Conservation (phyloP, 805 yeast genomes). For the Candida boleticola region DNA sequence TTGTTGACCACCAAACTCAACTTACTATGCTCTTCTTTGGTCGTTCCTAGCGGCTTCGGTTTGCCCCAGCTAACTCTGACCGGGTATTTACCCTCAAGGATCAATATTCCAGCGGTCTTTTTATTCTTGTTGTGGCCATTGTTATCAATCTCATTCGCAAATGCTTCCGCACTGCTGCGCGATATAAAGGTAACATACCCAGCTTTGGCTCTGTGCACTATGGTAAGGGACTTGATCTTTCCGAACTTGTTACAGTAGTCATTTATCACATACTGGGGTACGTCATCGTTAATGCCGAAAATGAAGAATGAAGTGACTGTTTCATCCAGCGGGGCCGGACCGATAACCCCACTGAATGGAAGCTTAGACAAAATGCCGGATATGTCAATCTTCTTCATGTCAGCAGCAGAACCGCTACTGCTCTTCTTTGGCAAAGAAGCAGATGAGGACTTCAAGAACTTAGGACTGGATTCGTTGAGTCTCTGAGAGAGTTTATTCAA, state of each 20-base stretch:
- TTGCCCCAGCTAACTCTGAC: conserved; percentile 57
- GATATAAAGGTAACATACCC: conserved; percentile 60
- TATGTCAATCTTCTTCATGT: conserved; percentile 41
- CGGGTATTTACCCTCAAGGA: conserved; percentile 38
- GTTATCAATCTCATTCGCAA: conserved; percentile 20
- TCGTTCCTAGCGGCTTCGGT: conserved; percentile 38
- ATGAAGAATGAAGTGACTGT: conserved; percentile 61
- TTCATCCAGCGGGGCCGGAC: conserved; percentile 34
- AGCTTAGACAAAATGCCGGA: conserved; percentile 50
- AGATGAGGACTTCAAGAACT: neutral
- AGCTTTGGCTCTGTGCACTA: conserved; percentile 58
- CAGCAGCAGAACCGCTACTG: conserved; percentile 2
- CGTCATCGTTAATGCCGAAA: conserved; percentile 66
- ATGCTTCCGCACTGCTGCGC: conserved; percentile 49
- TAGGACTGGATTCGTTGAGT: conserved; percentile 14
- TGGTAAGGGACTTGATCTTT: conserved; percentile 43
- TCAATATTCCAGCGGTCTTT: conserved; percentile 30
- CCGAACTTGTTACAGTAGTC: conserved; percentile 48
- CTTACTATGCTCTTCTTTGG: conserved; percentile 46
- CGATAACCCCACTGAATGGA: conserved; percentile 66
- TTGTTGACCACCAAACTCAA: conserved; percentile 49
- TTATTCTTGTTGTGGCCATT: conserved; percentile 26
- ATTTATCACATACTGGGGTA: conserved; percentile 62
- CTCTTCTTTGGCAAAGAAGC: too few species aligned
- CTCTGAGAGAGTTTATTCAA: conserved; percentile 46